Conservation (phyloP, 2,329 filamentous ascomycete genomes). For the Sporothrix phasma region DNA sequence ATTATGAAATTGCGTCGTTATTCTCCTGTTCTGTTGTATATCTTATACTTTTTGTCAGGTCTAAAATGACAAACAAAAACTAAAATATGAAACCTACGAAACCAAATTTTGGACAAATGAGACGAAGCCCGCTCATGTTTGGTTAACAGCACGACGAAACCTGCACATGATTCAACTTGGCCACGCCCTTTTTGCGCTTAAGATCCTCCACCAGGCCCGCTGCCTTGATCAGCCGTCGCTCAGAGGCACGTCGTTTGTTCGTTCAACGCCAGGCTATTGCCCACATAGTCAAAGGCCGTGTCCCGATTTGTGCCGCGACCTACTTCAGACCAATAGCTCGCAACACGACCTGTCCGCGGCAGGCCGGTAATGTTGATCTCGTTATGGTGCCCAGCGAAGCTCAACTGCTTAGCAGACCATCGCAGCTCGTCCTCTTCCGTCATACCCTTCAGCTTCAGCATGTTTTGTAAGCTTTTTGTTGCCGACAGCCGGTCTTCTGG, state of each 20-base stretch:
- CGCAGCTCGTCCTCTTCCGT: conserved; percentile 1
- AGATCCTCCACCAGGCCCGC: neutral
- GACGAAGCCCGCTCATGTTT: too few species aligned
- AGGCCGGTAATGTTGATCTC: neutral
- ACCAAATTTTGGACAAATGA: too few species aligned
- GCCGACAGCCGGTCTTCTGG: too few species aligned
- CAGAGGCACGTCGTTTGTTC: neutral
- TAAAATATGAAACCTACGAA: neutral
- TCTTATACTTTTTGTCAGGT: too few species aligned
- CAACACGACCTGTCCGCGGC: neutral
- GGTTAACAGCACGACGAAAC: neutral
- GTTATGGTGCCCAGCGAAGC: neutral
- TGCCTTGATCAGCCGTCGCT: neutral
- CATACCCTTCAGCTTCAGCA: neutral
- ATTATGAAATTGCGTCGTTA: too few species aligned
- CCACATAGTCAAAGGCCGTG: neutral
- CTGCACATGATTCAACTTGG: neutral
- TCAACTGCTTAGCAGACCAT: neutral
- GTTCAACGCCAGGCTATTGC: neutral
- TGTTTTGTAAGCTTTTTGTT: too few species aligned
- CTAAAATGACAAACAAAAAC: neutral
- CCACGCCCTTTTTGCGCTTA: neutral
- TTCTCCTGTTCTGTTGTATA: too few species aligned
- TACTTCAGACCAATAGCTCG: neutral
- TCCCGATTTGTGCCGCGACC: neutral